phyloP scores from a whole-genome alignment of 257 asterid genomes.

The Prunella vulgaris region DNA sequence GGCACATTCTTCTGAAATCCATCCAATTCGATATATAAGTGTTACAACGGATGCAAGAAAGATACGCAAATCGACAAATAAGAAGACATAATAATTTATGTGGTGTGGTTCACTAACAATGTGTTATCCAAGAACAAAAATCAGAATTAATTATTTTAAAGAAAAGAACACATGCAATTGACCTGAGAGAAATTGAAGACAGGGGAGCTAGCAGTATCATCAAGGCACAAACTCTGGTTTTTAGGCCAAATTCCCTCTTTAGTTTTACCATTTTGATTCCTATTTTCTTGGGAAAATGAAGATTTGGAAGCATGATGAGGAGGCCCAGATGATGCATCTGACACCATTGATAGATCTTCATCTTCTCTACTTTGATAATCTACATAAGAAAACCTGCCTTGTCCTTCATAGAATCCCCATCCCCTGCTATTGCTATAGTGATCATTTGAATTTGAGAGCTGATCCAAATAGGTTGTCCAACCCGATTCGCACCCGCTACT shows the following conservation, averaged over 20 bases:
- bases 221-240: conserved; percentile 48
- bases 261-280: conserved; percentile 13
- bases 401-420: background rate
- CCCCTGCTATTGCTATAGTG: too few relatives aligned
- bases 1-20: conserved; percentile 47
- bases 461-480: conserved; percentile 87
- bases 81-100: too few relatives aligned
- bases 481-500: conserved; percentile 91
- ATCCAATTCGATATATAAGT: background rate
- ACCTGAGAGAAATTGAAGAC: conserved; percentile 50
- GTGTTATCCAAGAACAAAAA: too few relatives aligned
- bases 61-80: too few relatives aligned
- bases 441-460: conserved; percentile 39
- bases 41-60: too few relatives aligned
- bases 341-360: conserved; percentile 75
- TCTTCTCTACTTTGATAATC: background rate
- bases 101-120: too few relatives aligned
- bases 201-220: conserved; percentile 94
- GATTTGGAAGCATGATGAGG: conserved; percentile 33
- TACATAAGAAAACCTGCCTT: background rate
- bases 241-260: conserved; percentile 23
- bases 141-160: too few relatives aligned
- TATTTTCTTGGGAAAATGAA: conserved; percentile 16
- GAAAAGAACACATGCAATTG: too few relatives aligned
- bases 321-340: conserved; percentile 95